A percentile compares a stretch with the other conserved stretches of the same genome.
Conservation (phyloP, 139 green algal species). For the Desmodesmus armatus region DNA sequence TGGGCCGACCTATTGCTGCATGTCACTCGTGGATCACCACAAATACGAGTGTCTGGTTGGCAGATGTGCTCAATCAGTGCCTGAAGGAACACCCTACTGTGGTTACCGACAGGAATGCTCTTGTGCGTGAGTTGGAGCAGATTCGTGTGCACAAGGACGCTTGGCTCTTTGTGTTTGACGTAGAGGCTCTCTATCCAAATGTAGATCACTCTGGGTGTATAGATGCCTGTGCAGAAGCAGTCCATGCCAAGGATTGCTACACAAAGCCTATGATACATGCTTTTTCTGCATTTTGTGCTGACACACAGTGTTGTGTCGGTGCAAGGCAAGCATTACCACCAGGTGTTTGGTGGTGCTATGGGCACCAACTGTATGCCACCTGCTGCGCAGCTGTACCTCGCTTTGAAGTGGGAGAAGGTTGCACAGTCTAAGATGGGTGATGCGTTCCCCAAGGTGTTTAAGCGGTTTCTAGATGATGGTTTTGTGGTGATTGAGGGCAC, state of each 20-base stretch:
- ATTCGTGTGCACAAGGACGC: not conserved
- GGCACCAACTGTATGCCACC: slow-evolving; percentile 39
- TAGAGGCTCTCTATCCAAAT: slow-evolving; percentile 22
- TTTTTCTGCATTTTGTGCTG: slow-evolving; percentile 23
- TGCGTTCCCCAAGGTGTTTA: slow-evolving; percentile 4
- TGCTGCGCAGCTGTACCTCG: slow-evolving; percentile 26
- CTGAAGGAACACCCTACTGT: not conserved
- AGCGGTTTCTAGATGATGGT: slow-evolving; percentile 25
- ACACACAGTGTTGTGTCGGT: slow-evolving; percentile 25
- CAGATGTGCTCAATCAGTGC: slow-evolving; percentile 5
- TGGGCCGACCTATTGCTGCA: slow-evolving; percentile 4
- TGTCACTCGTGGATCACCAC: slow-evolving; percentile 26
- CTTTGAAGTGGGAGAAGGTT: slow-evolving; percentile 13
- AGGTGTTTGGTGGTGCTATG: slow-evolving; percentile 30
- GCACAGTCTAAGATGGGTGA: not conserved
- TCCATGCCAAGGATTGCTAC: slow-evolving; percentile 2
- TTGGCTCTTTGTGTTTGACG: slow-evolving; percentile 25
- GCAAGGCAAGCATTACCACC: slow-evolving; percentile 11
- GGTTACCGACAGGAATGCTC: not conserved
- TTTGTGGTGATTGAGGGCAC: slow-evolving; percentile 36
- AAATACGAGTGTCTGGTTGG: not conserved
- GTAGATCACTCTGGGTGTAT: slow-evolving; percentile 20
- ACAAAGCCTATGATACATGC: not conserved
- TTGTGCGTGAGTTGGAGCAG: not conserved
- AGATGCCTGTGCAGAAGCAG: slow-evolving; percentile 15